A percentile compares a stretch with the other conserved stretches of the same genome.
Conservation (phyloP, 1,284 basidiomycete genomes). For the Thelephora terrestris region DNA sequence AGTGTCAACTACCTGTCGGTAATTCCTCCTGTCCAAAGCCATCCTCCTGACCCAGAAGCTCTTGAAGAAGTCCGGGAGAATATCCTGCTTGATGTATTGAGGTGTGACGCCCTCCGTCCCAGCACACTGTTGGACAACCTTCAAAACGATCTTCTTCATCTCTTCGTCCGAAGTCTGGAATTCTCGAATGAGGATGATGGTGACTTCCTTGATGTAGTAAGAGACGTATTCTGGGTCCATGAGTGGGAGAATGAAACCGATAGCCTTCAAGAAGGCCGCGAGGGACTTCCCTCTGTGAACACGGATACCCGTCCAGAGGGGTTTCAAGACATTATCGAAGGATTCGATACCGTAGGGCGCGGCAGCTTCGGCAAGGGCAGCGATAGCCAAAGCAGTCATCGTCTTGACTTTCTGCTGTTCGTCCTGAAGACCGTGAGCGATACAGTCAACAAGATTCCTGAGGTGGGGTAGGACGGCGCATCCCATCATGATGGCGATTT, state of each 20-base stretch:
- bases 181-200: constrained; percentile 96
- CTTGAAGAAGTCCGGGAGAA: constrained; percentile 99
- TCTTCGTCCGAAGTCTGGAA: constrained; percentile 99
- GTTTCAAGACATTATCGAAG: constrained; percentile 97
- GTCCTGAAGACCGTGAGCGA: constrained; percentile 92
- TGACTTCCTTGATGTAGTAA: constrained; percentile 96
- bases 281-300: constrained; percentile 97
- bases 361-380: constrained; percentile 93
- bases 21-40: constrained; percentile 95
- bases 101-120: constrained; percentile 95
- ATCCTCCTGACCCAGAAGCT: constrained; percentile 97
- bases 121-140: constrained; percentile 98
- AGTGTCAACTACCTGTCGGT: constrained; percentile 96
- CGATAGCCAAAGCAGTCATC: constrained; percentile 96
- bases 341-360: constrained; percentile 99
- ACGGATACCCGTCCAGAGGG: constrained; percentile 96
- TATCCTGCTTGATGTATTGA: constrained; percentile 92
- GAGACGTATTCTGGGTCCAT: constrained; percentile 99
- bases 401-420: constrained; percentile 99
- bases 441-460: constrained; percentile 93
- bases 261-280: constrained; percentile 97
- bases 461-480: constrained; percentile 98
- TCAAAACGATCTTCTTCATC: constrained; percentile 99
- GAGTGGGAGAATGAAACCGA: constrained; percentile 98
- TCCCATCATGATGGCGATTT: constrained; percentile 99